Evolutionary conservation across 352 stramenopile genomes (phyloP).

Genomic region (Pythium phragmiticola): DNA sequence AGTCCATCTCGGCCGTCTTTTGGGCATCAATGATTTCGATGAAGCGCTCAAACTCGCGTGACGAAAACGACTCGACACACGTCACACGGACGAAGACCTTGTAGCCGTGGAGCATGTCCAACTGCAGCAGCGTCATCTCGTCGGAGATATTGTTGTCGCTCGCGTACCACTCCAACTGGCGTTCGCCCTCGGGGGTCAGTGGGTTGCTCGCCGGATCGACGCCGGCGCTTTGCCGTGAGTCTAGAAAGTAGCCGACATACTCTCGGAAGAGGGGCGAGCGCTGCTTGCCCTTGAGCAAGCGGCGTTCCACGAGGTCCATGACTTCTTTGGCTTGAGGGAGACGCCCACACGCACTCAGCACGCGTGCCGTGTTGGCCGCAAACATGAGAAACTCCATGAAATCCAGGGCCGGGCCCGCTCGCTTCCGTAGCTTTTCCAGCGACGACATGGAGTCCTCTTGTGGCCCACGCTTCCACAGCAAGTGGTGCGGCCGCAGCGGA

Average conservation of each 20-base stretch:
- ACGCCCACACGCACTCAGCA: neutral
- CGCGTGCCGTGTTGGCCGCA: slow-evolving; percentile 1
- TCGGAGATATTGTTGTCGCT: slow-evolving; percentile 2
- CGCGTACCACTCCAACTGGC: slow-evolving; percentile 13
- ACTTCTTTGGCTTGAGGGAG: slow-evolving; percentile 9
- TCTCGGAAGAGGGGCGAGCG: slow-evolving; percentile 2
- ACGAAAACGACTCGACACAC: slow-evolving; percentile 1
- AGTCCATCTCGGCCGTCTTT: slow-evolving; percentile 4
- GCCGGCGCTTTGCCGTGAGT: slow-evolving; percentile 2
- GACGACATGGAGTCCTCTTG: neutral
- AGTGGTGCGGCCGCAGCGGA: neutral
- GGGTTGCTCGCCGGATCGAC: slow-evolving; percentile 3
- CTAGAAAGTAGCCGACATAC: slow-evolving; percentile 5
- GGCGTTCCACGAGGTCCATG: slow-evolving; percentile 12
- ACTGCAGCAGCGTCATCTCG: slow-evolving; percentile 5
- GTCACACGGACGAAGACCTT: neutral
- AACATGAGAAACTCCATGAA: slow-evolving; percentile 15
- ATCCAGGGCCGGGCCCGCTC: neutral
- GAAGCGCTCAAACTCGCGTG: slow-evolving; percentile 1
- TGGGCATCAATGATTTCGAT: neutral
- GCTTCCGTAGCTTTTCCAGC: slow-evolving; percentile 5
- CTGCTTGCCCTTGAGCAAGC: slow-evolving; percentile 15
- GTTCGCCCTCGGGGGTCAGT: neutral
- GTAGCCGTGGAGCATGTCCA: slow-evolving; percentile 12
- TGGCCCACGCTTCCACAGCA: neutral